phyloP scores from a whole-genome alignment of 2,329 filamentous ascomycete species.

The Nemania sp. region DNA sequence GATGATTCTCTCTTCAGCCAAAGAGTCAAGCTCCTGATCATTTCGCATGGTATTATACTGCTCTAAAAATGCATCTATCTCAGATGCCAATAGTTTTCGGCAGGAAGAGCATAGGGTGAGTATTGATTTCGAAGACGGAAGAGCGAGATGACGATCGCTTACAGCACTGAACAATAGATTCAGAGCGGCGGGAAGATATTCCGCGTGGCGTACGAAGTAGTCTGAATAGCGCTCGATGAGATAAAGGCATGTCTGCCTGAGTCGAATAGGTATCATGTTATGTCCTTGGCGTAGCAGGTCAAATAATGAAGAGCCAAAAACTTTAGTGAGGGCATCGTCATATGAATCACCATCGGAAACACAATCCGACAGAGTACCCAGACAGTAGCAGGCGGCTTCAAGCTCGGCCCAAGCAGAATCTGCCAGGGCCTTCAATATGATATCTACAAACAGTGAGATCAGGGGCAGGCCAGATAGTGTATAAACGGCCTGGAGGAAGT shows the following conservation, averaged over 20 bases:
- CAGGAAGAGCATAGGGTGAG: constrained; percentile 75
- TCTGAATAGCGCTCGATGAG: constrained; percentile 73
- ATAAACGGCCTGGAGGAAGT: constrained; percentile 74
- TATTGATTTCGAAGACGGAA: constrained; percentile 75
- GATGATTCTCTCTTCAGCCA: constrained; percentile 73
- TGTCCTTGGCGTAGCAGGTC: constrained; percentile 54
- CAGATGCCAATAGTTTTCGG: constrained; percentile 66
- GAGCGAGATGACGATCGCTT: constrained; percentile 62
- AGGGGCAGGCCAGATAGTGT: constrained; percentile 60
- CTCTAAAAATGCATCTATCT: constrained; percentile 69
- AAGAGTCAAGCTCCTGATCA: constrained; percentile 63
- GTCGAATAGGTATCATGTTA: constrained; percentile 60
- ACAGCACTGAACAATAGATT: constrained; percentile 75
- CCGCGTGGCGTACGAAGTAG: constrained; percentile 73
- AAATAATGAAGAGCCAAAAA: constrained; percentile 66
- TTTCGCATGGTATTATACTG: constrained; percentile 70
- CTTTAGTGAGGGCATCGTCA: constrained; percentile 60
- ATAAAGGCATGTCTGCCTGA: constrained; percentile 69
- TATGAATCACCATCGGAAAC: constrained; percentile 59
- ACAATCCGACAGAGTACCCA: constrained; percentile 69
- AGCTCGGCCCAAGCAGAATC: constrained; percentile 60
- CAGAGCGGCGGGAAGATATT: constrained; percentile 69
- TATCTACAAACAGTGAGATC: constrained; percentile 58
- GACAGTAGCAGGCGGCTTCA: constrained; percentile 64
- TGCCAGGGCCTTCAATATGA: constrained; percentile 55